Base-by-base conservation (phyloP, 371 early-diverging fungal species). In the Mortierella sp. region DNA sequence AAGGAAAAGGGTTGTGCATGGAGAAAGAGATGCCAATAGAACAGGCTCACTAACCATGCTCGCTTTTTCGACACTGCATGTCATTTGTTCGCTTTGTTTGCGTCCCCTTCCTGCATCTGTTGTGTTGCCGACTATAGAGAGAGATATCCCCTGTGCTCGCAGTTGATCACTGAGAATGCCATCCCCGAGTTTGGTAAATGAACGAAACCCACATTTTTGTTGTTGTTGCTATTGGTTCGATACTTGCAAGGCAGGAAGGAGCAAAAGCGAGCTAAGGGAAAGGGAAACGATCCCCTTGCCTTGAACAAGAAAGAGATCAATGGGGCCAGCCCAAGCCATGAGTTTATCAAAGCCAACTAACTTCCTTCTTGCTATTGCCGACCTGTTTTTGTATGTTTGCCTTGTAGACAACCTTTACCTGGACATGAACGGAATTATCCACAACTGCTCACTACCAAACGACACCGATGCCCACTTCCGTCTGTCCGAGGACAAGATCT, bases 341-440 rank as follows among this genome's bases (percentile, higher is more conserved):
- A 40, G 16, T 16, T 50, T 14, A 50, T 50, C 50, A 50, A 2
- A n/a, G n/a, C n/a, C n/a, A n/a, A 50, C 50, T 50, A 50, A 50
- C 50, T 50, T 16, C 13, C 13, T 50, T 50, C 16, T 50, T 50
- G 11, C 34, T 19, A 14, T 57, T 28, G 53, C 50, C 50, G n/a
- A 55, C n/a, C 55, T 59, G 59, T 31, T 31, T 59, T 5, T 31
- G 16, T 14, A 59, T 31, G 31, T 4, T 31, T 59, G 28, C 19
- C 50, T 50, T 50, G 34, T 85, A 93, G 93, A 96, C 83, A 98
- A 97, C 89, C 91, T 99, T 74, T 99, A 99, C 82, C 89, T 99
- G 83, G 99, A 99, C 84, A 98, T 99, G 98, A 99, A 99, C 90
- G 99, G 99, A 72, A 98, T 99, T 86, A 96, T 99, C 83, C 99